Base-by-base conservation (phyloP, 192 early-diverging fungal species). In the Coemansia sp. region DNA sequence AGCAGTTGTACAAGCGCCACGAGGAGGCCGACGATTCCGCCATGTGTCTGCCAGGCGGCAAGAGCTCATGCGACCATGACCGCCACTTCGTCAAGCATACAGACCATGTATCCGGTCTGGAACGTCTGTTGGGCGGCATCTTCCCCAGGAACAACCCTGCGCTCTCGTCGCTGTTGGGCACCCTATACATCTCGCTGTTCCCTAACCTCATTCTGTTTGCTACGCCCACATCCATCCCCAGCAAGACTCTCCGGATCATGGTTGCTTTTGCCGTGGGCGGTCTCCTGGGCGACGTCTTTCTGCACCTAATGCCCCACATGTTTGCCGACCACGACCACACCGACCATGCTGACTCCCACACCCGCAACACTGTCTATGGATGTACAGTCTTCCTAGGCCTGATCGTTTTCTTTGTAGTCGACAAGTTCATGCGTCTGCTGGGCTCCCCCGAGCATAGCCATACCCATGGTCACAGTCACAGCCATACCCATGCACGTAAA, bases 231-330 rank as follows among this genome's bases (percentile, higher is more conserved):
- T 68, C 85, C 57, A 86, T 88, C 48, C 67, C 82, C 28, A 75
- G 64, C 62, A 67, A 63, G 59, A 67, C 59, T 15, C 74, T 83
- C 34, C 70, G 92, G 62, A 80, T 87, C 4, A 83, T 94, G 60
- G 91, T 94, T 25, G 86, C 88, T 42, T 92, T 94, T 82, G 92
- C 92, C 0, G 89, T 92, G n/a, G 92, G 92, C 64, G 90, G 89
- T 10, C 72, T 94, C 25, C 61, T 94, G 30, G 91, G 92, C 14
- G 92, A 94, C 65, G 92, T 93, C 11, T 90, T 94, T 62, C 67
- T 94, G 64, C 92, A 94, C 62, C 69, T 94, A 45, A 62, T 94
- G 40, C 92, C 92, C 40, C 88, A 92, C 63, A 83, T 88, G 34
- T 91, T 93, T 60, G 85, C 80, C 34, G 89, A 62, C 22, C 78